phyloP scores from a whole-genome alignment of 2,329 filamentous ascomycete genomes.

The Xylariaceae sp. region DNA sequence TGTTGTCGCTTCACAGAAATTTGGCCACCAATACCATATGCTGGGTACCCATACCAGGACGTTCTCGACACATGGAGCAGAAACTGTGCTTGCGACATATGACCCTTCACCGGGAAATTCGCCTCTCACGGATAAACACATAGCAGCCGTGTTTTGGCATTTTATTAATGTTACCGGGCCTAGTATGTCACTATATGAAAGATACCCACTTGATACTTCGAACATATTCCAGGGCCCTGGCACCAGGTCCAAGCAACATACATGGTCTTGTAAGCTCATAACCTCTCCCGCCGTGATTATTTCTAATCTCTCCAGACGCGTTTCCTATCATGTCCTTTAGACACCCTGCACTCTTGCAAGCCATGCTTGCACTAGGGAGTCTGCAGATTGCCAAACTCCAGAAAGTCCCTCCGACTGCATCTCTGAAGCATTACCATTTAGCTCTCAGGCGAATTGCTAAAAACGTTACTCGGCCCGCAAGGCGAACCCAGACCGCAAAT shows the following conservation, averaged over 20 bases:
- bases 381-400: conserved; percentile 85
- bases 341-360: conserved; percentile 83
- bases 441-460: conserved; percentile 74
- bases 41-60: conserved; percentile 45
- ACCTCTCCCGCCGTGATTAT: conserved; percentile 13
- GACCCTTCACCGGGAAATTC: conserved; percentile 61
- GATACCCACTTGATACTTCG: conserved; percentile 70
- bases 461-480: conserved; percentile 65
- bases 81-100: conserved; percentile 59
- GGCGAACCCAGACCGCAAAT: conserved; percentile 72
- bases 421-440: conserved; percentile 87
- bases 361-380: conserved; percentile 82
- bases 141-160: conserved; percentile 81
- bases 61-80: conserved; percentile 46
- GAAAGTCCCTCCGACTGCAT: conserved; percentile 68
- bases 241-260: conserved; percentile 59
- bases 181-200: conserved; percentile 81
- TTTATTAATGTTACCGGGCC: conserved; percentile 88
- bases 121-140: conserved; percentile 75
- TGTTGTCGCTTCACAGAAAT: conserved; percentile 34
- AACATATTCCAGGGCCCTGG: conserved; percentile 59
- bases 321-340: conserved; percentile 80
- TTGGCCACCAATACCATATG: conserved; percentile 36
- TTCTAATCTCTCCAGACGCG: conserved; percentile 51
- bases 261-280: conserved; percentile 47